Base-by-base conservation (phyloP, 139 green algal species). In the Volvox reticuliferus region DNA sequence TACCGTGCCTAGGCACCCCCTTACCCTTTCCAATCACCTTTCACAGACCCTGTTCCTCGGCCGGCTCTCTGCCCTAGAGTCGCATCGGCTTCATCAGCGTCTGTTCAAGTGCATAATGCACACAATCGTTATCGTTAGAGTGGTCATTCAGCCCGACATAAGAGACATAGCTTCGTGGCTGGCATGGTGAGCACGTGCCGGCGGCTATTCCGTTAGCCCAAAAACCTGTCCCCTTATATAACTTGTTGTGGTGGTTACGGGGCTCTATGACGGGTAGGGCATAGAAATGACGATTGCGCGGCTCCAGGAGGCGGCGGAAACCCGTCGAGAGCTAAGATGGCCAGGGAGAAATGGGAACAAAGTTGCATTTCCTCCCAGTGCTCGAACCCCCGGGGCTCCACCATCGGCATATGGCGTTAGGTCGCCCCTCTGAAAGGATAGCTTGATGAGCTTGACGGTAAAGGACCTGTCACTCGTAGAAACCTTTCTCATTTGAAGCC, bases 81-180 rank as follows among this genome's bases (percentile, higher is more conserved):
- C 89, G 0, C n/a, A 33, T 2, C 35, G 76, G 6, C 67, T 95
- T n/a, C 82, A 44, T 3, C 92, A 96, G 63, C 91, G 95, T 0
- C 71, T 95, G 55, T 44, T 95, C 36, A 93, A 94, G 63, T 94
- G 92, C 79, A 28, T 92, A 22, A 80, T 95, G 2, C 87, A 95
- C 44, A 96, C 96, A 85, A 67, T 93, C 1, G 93, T 95, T 28
- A 94, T 96, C 22, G 78, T 94, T 14, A 88, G 92, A 2, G 87
- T 89, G 17, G 89, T 95, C 13, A 87, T 92, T n/a, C 71, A 87
- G 68, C 81, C 89, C 24, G 90, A 88, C 71, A 16, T 91, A 50
- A 50, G 87, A 28, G 82, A 92, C 44, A 65, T 94, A 0, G 81
- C 88, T 20, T 28, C 91, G 68, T 96, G 94, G 93, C 65, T 95